Base-by-base conservation (phyloP, 2,329 filamentous ascomycete species). In the Periglandula ipomoeae region DNA sequence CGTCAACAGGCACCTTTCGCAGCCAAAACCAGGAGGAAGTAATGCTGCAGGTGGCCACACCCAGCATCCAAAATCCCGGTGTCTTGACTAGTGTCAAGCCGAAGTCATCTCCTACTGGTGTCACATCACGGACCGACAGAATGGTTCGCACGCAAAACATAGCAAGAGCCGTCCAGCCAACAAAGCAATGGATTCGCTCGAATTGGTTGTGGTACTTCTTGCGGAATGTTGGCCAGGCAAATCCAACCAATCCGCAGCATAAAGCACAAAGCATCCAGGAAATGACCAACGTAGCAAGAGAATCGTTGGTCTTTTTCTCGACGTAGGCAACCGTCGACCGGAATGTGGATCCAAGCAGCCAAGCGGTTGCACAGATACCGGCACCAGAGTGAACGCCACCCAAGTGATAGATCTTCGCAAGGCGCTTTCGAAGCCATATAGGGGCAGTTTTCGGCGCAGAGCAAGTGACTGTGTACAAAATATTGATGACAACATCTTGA, bases 1-100 rank as follows among this genome's bases (percentile, higher is more conserved):
- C 71, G 19, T 75, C 69, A 52, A 91, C 84, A 9, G 70, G 67
- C 49, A 87, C 81, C 56, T 78, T 81, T 48, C 85, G 79, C 24
- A 93, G 77, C 50, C 79, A 75, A 3, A 85, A 61, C 87, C 87
- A 94, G 1, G 87, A 85, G 46, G 84, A 80, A 41, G 84, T 70
- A 53, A 90, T 75, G 55, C 83, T 76, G 37, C 73, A 58, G 1
- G 85, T 87, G 41, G 82, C 81, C 41, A 78, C 61, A 23, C 78
- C 56, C 17, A 91, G 70, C 58, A 85, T 77, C 83, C 85, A 93
- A 65, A 91, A 70, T 8, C 68, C 62, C 4, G 73, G 70, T 17
- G 61, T 70, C 13, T 58, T 59, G 20, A 66, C 59, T 2, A 72
- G 58, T 2, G 66, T 63, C 7, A 53, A 50, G 17, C 70, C 70